Evolutionary conservation across 2,329 filamentous ascomycete genomes (phyloP).

Genomic region (Corniculantispora saksenae): DNA sequence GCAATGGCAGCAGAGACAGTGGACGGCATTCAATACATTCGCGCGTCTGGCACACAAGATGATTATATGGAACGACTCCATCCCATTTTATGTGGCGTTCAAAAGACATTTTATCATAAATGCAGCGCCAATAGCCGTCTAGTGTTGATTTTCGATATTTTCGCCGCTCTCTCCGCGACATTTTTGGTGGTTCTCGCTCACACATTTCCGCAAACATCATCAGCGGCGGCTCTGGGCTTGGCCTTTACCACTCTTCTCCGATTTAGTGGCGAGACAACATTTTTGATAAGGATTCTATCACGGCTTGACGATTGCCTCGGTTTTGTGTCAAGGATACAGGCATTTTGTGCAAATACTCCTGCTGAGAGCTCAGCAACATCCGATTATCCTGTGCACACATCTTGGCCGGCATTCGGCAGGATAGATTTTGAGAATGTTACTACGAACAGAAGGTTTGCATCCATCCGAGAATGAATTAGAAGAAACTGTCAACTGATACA

Average conservation of each 20-base stretch:
- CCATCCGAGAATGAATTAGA: background rate
- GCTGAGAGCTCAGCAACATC: conserved; percentile 25
- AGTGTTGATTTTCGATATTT: conserved; percentile 40
- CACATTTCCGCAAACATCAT: conserved; percentile 42
- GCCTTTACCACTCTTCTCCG: conserved; percentile 31
- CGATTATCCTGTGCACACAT: background rate
- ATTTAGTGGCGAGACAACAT: conserved; percentile 31
- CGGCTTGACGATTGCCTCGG: conserved; percentile 37
- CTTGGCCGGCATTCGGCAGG: conserved; percentile 31
- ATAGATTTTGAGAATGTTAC: conserved; percentile 30
- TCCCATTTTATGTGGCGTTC: conserved; percentile 37
- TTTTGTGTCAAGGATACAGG: conserved; percentile 35
- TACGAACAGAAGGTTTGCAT: conserved; percentile 30
- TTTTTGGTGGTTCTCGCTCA: conserved; percentile 41
- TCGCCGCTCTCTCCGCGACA: conserved; percentile 28
- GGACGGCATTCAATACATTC: conserved; percentile 27
- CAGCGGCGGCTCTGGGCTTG: conserved; percentile 47
- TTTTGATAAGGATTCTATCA: conserved; percentile 37
- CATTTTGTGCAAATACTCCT: conserved; percentile 29
- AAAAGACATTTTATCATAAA: conserved; percentile 36
- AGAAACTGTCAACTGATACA: background rate
- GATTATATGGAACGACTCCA: conserved; percentile 43
- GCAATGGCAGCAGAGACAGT: conserved; percentile 39
- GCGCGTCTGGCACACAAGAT: conserved; percentile 23
- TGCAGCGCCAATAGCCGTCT: conserved; percentile 48